Base-by-base conservation (phyloP, 495 filamentous ascomycete species). In the Neurospora intermedia region DNA sequence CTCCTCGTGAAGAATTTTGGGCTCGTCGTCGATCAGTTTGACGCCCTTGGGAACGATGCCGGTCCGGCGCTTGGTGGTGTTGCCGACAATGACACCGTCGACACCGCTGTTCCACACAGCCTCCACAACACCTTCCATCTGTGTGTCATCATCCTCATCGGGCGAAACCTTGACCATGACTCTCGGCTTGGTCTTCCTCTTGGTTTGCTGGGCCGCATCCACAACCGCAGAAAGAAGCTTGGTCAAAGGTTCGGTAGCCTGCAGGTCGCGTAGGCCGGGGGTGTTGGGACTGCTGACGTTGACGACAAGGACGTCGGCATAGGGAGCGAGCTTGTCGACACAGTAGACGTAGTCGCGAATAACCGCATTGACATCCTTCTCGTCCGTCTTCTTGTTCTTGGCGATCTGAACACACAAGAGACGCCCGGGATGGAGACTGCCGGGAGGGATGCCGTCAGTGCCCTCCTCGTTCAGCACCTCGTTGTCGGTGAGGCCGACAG, bases 81-180 rank as follows among this genome's bases (percentile, higher is more conserved):
- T 99, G 0, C 94, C 95, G n/a, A 99, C 95, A 76, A 98, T 97
- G 6, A 99, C 90, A 0, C 96, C 96, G 74, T 97, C 93, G 6
- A 98, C 93, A 11, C 94, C 94, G 59, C 91, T 90, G 48, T 86
- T 86, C 87, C 90, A 91, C 43, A 98, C 89, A 0, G 96, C 96
- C 69, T 93, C 87, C 75, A 93, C 95, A 69, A 98, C 97, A 4
- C 94, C 96, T 31, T 88, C 85, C 71, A 99, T 88, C 77, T 98
- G 92, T 59, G 88, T 87, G 45, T 93, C 88, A 6, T 89, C 86
- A 78, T 97, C 94, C 83, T 97, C 95, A 73, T 99, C 96, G 1
- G 96, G 96, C 73, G 92, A 95, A 41, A 98, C 94, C 84, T 99
- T 99, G 71, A 99, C 96, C 91, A 98, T 96, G 40, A 98, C 92